Evolutionary conservation across 2,329 filamentous ascomycete genomes (phyloP).

Genomic region (Lasiodiplodia citricola): DNA sequence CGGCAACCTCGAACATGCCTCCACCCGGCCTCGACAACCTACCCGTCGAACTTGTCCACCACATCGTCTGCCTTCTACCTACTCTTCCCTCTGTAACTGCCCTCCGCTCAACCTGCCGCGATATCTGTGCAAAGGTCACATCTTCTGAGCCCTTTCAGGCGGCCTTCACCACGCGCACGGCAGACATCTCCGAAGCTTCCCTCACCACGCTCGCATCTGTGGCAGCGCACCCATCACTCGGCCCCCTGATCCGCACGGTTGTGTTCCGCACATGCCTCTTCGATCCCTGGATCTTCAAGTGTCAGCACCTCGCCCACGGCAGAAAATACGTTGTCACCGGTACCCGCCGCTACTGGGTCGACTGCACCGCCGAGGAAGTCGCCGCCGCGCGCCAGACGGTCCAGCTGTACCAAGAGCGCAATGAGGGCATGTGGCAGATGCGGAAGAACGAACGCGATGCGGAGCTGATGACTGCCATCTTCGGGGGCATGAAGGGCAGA

Average conservation of each 20-base stretch:
- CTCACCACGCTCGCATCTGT: neutral
- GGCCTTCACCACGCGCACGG: neutral
- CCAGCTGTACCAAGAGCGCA: no score
- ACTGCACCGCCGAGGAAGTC: no score
- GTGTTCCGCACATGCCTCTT: neutral
- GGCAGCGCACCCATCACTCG: neutral
- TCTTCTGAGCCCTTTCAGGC: neutral
- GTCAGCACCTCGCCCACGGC: neutral
- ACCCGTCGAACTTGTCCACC: neutral
- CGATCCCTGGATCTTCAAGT: neutral
- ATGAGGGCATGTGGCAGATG: neutral
- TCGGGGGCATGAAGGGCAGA: neutral
- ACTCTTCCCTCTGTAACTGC: neutral
- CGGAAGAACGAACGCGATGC: neutral
- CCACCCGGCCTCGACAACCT: neutral
- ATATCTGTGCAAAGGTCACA: neutral
- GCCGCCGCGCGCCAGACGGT: no score
- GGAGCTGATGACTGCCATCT: neutral
- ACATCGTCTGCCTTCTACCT: neutral
- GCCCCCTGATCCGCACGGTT: neutral
- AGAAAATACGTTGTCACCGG: neutral
- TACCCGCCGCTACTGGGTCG: no score
- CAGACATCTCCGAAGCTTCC: neutral
- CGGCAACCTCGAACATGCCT: neutral
- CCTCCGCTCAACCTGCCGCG: neutral